Evolutionary conservation across 345 rosid species (phyloP), one percentile per base, ranked within the genome.

Genomic region (Garcia nutans): DNA sequence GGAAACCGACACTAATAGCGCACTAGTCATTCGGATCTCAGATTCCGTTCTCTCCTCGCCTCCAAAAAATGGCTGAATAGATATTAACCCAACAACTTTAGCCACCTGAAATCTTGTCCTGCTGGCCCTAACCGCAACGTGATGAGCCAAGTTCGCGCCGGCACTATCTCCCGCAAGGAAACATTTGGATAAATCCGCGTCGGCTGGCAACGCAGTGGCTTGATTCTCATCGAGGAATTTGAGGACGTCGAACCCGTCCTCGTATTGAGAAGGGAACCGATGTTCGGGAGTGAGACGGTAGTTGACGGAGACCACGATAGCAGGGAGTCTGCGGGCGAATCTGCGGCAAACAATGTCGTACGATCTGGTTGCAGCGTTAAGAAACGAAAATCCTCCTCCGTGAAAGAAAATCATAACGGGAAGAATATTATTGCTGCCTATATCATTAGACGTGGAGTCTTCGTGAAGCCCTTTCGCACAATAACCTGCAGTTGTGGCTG

Each of bases 121-220:
- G 56, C 82, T 82, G 0, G 84, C 74, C 44, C 86, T 76, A 8
- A 94, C 74, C 0, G 98, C 87, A 45, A 89, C 86, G 84, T 94
- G 82, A 82, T 94, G 98, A 2, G 91, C 94, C 69, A 92, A 41
- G 77, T 94, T 94, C 26, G 88, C 98, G 0, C 97, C 98, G 0
- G 96, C 94, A 68, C 96, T 92, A 52, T 92, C 98, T 61, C 97
- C 98, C 55, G 87, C 88, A 1, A 92, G 79, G 74, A 89, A 89
- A 68, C 93, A 88, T 71, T 75, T 84, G 3, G 89, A 76, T 3
- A 89, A 54, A 79, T 92, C 92, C 0, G 94, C 96, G 62, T 77
- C 84, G 19, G 68, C 76, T 2, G 97, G 93, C 5, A 90, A 84
- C 7, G 81, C 31, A 0, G 8, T 2, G 20, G 62, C 60, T 52